Conservation (phyloP, 768 basidiomycete species). For the Boletus huronensis region DNA sequence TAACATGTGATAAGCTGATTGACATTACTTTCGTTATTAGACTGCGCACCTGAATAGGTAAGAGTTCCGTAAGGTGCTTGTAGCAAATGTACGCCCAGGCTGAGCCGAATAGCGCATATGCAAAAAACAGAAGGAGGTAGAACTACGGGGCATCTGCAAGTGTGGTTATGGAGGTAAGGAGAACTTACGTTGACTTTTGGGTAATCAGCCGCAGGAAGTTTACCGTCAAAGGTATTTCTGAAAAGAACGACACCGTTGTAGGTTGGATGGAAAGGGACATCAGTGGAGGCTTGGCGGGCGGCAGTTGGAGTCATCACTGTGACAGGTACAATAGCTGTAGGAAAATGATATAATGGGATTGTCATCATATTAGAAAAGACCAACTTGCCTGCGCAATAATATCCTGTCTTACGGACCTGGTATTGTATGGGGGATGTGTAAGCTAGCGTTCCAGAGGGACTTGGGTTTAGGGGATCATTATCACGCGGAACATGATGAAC, state of each 20-base stretch:
- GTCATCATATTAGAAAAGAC: not conserved
- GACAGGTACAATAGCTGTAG: slow-evolving; percentile 79
- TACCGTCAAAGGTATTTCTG: slow-evolving; percentile 83
- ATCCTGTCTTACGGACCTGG: slow-evolving; percentile 80
- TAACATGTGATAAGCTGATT: not conserved
- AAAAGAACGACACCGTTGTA: slow-evolving; percentile 83
- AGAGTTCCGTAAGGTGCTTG: slow-evolving; percentile 72
- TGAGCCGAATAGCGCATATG: slow-evolving; percentile 66
- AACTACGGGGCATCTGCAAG: slow-evolving; percentile 48
- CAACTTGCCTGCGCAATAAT: slow-evolving; percentile 91
- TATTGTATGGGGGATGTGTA: slow-evolving; percentile 81
- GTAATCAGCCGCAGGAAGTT: slow-evolving; percentile 89
- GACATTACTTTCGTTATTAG: not conserved
- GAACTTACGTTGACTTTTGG: slow-evolving; percentile 88
- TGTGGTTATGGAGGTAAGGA: not conserved
- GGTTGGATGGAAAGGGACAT: slow-evolving; percentile 64
- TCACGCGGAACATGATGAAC: slow-evolving; percentile 16
- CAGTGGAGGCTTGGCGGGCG: slow-evolving; percentile 40
- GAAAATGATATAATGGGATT: slow-evolving; percentile 2
- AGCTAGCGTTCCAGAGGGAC: slow-evolving; percentile 45
- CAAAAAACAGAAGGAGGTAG: slow-evolving; percentile 78
- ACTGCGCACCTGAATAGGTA: slow-evolving; percentile 78
- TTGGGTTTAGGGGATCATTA: slow-evolving; percentile 41
- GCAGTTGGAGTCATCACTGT: slow-evolving; percentile 54
- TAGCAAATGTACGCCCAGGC: slow-evolving; percentile 86